Percentiles rank a stretch among this genome's conserved stretches.
phyloP scores from a whole-genome alignment of 2,329 filamentous ascomycete genomes.

The Pseudopyrenochaeta lycopersici region DNA sequence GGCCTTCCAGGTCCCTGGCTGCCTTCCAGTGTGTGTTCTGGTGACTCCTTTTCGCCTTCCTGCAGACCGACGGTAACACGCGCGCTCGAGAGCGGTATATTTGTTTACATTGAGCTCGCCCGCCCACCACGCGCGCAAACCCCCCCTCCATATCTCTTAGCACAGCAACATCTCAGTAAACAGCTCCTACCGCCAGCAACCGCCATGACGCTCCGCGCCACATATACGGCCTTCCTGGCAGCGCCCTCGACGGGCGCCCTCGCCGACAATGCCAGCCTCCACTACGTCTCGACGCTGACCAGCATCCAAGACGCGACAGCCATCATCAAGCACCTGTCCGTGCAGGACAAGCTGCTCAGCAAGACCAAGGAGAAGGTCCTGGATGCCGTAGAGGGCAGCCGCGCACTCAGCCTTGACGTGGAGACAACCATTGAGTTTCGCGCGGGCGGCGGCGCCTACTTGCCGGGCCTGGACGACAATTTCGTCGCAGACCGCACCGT shows the following conservation, averaged over 20 bases:
- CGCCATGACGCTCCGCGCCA: conserved; percentile 44
- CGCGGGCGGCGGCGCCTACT: conserved; percentile 81
- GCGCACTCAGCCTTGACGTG: conserved; percentile 77
- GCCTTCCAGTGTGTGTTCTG: conserved; percentile 5
- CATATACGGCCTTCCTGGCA: conserved; percentile 58
- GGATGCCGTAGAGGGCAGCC: conserved; percentile 74
- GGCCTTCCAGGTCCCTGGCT: conserved; percentile 4
- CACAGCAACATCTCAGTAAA: conserved; percentile 16
- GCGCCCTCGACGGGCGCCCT: conserved; percentile 54
- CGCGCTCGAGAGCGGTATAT: conserved; percentile 8
- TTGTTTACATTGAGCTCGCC: conserved; percentile 20
- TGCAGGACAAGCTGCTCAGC: conserved; percentile 76
- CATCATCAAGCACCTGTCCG: conserved; percentile 83
- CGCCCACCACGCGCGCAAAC: conserved; percentile 6
- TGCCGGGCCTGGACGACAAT: conserved; percentile 92
- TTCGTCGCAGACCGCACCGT: conserved; percentile 86
- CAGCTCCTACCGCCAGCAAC: conserved; percentile 7
- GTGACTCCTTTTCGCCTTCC: conserved; percentile 22
- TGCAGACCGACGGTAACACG: conserved; percentile 10
- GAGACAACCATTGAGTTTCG: conserved; percentile 86
- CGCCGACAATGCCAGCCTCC: conserved; percentile 58
- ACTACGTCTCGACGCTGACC: conserved; percentile 91
- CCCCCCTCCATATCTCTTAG: conserved; percentile 17
- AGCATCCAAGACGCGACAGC: conserved; percentile 74
- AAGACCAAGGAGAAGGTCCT: conserved; percentile 85